A percentile compares a stretch with the other conserved stretches of the same genome.
phyloP scores from a whole-genome alignment of 1,139 yeast genomes.

The Yamadazyma kanchanaburiensis region DNA sequence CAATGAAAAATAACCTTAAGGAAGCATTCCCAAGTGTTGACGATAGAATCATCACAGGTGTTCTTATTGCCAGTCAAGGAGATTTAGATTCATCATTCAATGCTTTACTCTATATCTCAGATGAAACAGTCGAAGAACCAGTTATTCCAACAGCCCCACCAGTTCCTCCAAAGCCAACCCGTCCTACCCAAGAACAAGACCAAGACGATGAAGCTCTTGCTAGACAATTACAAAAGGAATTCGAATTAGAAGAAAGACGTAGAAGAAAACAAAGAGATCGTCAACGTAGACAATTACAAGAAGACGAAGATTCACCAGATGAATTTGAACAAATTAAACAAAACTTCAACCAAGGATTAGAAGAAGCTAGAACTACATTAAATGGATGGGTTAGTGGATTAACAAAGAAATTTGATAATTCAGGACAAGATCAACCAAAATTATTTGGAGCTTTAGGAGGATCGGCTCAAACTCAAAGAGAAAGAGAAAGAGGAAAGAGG shows the following conservation, averaged over 20 bases:
- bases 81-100: conserved; percentile 82
- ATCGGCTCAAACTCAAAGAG: conserved; percentile 30
- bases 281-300: conserved; percentile 18
- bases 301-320: conserved; percentile 57
- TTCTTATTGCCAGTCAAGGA: conserved; percentile 82
- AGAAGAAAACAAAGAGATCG: conserved; percentile 18
- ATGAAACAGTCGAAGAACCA: conserved; percentile 62
- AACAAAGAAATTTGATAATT: conserved; percentile 50
- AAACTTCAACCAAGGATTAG: conserved; percentile 70
- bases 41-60: conserved; percentile 67
- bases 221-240: conserved; percentile 72
- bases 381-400: conserved; percentile 80
- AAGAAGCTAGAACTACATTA: conserved; percentile 77
- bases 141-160: conserved; percentile 37
- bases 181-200: conserved; percentile 7
- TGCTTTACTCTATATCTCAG: conserved; percentile 77
- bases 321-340: conserved; percentile 69
- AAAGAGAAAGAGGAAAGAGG: conserved; percentile 26
- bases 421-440: conserved; percentile 19
- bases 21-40: conserved; percentile 84
- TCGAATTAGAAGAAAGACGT: conserved; percentile 45
- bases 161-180: conserved; percentile 15
- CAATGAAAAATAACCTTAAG: conserved; percentile 52
- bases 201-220: conserved; percentile 81
- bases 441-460: conserved; percentile 50